Conservation (phyloP, 768 basidiomycete genomes). For the Trametes villosa region DNA sequence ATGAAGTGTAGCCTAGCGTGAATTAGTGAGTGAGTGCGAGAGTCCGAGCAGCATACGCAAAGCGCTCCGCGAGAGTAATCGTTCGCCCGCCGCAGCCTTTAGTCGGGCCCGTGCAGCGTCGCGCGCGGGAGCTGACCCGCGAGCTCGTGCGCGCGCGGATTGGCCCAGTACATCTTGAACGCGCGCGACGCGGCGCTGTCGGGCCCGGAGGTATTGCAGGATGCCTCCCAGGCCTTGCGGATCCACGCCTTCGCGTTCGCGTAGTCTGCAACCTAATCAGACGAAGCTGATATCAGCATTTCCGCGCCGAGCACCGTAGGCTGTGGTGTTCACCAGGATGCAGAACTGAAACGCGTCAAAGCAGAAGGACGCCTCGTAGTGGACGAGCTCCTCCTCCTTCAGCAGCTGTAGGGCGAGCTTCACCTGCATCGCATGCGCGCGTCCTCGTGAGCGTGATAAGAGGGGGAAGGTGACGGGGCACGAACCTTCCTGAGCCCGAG, state of each 20-base stretch:
- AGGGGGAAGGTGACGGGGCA: background rate
- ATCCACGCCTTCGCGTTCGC: slow-evolving; percentile 27
- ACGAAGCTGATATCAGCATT: background rate
- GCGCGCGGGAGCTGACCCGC: slow-evolving; percentile 27
- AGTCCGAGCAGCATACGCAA: too few species aligned
- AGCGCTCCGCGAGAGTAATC: too few species aligned
- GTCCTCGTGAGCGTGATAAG: background rate
- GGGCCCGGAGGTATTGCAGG: slow-evolving; percentile 21
- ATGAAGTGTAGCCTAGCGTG: too few species aligned
- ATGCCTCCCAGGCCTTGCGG: slow-evolving; percentile 28
- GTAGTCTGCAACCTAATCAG: slow-evolving; percentile 25
- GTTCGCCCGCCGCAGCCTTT: too few species aligned
- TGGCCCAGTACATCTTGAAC: slow-evolving; percentile 38
- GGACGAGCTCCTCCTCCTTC: slow-evolving; percentile 31
- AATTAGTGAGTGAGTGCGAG: too few species aligned
- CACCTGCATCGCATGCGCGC: slow-evolving; percentile 20
- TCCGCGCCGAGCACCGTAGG: background rate
- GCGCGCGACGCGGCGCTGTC: slow-evolving; percentile 31
- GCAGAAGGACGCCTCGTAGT: slow-evolving; percentile 35
- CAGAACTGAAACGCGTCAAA: slow-evolving; percentile 39
- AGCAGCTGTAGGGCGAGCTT: slow-evolving; percentile 33
- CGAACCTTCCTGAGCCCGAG: slow-evolving; percentile 34
- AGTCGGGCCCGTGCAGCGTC: slow-evolving; percentile 31
- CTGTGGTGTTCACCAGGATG: slow-evolving; percentile 22
- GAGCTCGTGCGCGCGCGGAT: slow-evolving; percentile 32